These are phyloP conservation scores for Plicaturopsis crispa DNA, from an alignment of 768 basidiomycete genomes.

Conservation along the genomic window DNA sequence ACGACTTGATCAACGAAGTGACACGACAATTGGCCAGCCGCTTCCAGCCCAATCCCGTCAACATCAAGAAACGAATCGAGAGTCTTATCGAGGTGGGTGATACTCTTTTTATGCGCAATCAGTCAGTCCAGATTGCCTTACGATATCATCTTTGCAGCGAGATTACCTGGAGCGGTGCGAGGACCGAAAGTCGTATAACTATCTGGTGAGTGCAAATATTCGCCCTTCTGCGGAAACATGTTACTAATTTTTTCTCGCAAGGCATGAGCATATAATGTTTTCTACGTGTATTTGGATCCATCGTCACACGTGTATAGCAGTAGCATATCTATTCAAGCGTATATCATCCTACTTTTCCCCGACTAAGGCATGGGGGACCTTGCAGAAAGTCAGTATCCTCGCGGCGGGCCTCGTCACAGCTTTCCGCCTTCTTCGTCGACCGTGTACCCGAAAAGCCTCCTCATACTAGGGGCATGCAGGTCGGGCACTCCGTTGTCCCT, in stretches of 20 bases:
- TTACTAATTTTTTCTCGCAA: not conserved
- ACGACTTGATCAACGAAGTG: conserved; percentile 85
- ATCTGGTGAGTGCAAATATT: conserved; percentile 35
- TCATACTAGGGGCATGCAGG: too few relatives aligned
- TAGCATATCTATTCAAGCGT: not conserved
- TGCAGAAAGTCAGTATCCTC: not conserved
- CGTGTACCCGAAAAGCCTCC: too few relatives aligned
- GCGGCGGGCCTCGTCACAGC: too few relatives aligned
- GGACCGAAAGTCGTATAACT: conserved; percentile 84
- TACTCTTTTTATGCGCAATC: conserved; percentile 1
- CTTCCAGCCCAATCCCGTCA: conserved; percentile 79
- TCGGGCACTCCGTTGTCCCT: too few relatives aligned
- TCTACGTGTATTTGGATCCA: conserved; percentile 8
- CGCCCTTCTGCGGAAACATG: not conserved
- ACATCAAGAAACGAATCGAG: conserved; percentile 93
- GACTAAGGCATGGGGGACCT: not conserved
- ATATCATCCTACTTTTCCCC: conserved; percentile 1
- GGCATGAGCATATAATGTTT: not conserved
- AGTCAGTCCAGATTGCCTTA: not conserved
- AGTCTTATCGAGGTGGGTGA: conserved; percentile 78
- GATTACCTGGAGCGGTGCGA: conserved; percentile 92
- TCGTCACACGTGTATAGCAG: too few relatives aligned
- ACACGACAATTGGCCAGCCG: conserved; percentile 77
- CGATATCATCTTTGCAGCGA: conserved; percentile 41
- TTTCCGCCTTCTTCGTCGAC: too few relatives aligned